Evolutionary conservation across 768 basidiomycete genomes (phyloP).

Genomic region (Lactifluus subvellereus): DNA sequence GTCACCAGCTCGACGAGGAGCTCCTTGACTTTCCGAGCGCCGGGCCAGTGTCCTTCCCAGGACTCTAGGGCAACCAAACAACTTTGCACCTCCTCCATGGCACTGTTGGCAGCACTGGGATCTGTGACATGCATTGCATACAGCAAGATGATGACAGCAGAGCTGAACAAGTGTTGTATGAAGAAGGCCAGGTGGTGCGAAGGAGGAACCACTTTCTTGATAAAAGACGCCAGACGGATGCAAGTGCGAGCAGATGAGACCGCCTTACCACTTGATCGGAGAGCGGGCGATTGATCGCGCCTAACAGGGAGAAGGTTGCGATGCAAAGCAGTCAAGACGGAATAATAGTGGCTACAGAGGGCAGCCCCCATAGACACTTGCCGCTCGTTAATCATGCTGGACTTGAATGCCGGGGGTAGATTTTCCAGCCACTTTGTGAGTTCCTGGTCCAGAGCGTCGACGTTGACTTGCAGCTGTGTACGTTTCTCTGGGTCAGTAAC

Average conservation of each 20-base stretch:
- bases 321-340: constrained; percentile 78
- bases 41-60: constrained; percentile 86
- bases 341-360: constrained; percentile 86
- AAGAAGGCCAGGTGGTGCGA: constrained; percentile 87
- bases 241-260: constrained; percentile 81
- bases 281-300: constrained; percentile 59
- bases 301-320: constrained; percentile 82
- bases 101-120: constrained; percentile 52
- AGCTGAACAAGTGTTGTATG: constrained; percentile 86
- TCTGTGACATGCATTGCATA: constrained; percentile 83
- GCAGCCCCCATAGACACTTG: constrained; percentile 84
- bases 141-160: constrained; percentile 76
- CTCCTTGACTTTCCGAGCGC: constrained; percentile 82
- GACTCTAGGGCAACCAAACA: constrained; percentile 65
- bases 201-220: constrained; percentile 76
- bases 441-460: constrained; percentile 71
- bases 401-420: constrained; percentile 69
- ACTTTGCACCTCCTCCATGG: constrained; percentile 78
- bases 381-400: constrained; percentile 63
- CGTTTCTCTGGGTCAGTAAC: constrained; percentile 64
- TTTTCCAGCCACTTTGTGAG: constrained; percentile 81
- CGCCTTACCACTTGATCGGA: constrained; percentile 73
- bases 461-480: constrained; percentile 66
- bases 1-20: constrained; percentile 62
- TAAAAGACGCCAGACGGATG: constrained; percentile 77